phyloP scores from a whole-genome alignment of 768 basidiomycete species.

The Tylopilus plumbeoviolaceoides region DNA sequence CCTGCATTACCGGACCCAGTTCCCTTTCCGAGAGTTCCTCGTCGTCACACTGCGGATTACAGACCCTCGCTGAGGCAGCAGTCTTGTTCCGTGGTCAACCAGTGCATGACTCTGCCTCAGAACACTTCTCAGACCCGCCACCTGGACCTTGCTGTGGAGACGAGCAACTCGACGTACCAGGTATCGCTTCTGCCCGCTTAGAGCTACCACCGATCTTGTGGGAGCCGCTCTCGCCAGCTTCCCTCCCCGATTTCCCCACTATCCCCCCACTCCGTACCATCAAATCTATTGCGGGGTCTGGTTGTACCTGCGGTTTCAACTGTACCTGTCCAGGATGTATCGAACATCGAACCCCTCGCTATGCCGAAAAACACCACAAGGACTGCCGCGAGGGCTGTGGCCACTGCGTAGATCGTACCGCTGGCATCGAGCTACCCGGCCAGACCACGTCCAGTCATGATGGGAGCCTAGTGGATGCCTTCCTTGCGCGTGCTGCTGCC shows the following conservation, averaged over 20 bases:
- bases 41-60: conserved; percentile 24
- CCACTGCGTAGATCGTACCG: conserved; percentile 55
- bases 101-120: neutral
- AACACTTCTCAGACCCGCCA: conserved; percentile 6
- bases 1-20: conserved; percentile 3
- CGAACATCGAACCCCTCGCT: conserved; percentile 56
- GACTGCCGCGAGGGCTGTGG: conserved; percentile 52
- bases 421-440: conserved; percentile 42
- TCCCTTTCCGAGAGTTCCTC: neutral
- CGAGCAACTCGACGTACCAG: neutral
- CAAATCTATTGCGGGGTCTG: conserved; percentile 58
- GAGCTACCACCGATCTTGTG: conserved; percentile 48
- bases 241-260: conserved; percentile 43
- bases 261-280: conserved; percentile 62
- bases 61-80: conserved; percentile 38
- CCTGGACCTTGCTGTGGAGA: conserved; percentile 22
- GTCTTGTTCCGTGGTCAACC: conserved; percentile 17
- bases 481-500: conserved; percentile 65
- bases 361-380: conserved; percentile 35
- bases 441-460: conserved; percentile 6
- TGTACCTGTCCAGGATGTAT: conserved; percentile 74
- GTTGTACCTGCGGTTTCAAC: conserved; percentile 65
- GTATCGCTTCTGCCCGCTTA: conserved; percentile 22
- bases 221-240: conserved; percentile 18
- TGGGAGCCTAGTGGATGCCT: conserved; percentile 49